These are phyloP conservation scores for Trichoderma polysporum DNA, from an alignment of 2,329 filamentous ascomycete species.

Conservation along the genomic window DNA sequence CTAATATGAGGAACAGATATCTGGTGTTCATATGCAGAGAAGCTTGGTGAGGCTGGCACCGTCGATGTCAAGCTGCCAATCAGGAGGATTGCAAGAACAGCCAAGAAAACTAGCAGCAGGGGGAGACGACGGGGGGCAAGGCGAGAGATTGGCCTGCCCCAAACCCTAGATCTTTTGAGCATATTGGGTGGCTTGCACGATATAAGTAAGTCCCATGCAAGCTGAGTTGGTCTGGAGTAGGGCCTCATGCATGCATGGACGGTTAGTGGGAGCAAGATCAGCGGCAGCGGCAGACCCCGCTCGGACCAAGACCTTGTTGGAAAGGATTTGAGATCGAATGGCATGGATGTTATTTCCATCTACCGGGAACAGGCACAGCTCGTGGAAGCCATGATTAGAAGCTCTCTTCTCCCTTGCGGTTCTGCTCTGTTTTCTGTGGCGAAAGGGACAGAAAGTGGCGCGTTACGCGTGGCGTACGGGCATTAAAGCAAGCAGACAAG, in stretches of 20 bases:
- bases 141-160: slow-evolving; percentile 50
- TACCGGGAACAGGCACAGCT: not conserved
- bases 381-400: not conserved
- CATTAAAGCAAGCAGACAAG: too few species aligned
- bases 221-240: not conserved
- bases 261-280: not conserved
- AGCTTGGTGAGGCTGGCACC: slow-evolving; percentile 48
- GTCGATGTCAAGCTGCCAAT: slow-evolving; percentile 52
- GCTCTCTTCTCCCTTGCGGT: not conserved
- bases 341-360: not conserved
- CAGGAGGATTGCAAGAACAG: slow-evolving; percentile 55
- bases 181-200: slow-evolving; percentile 26
- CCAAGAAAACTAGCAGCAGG: slow-evolving; percentile 50
- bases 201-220: not conserved
- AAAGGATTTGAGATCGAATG: not conserved
- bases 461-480: not conserved
- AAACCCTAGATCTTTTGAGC: slow-evolving; percentile 36
- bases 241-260: not conserved
- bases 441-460: not conserved
- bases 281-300: not conserved
- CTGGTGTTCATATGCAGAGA: slow-evolving; percentile 52
- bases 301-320: not conserved
- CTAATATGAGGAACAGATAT: slow-evolving; percentile 47
- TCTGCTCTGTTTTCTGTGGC: not conserved
- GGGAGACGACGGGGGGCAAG: slow-evolving; percentile 54